These are phyloP conservation scores for Hericium rajendrae DNA, from an alignment of 768 basidiomycete species.

Conservation along the genomic window DNA sequence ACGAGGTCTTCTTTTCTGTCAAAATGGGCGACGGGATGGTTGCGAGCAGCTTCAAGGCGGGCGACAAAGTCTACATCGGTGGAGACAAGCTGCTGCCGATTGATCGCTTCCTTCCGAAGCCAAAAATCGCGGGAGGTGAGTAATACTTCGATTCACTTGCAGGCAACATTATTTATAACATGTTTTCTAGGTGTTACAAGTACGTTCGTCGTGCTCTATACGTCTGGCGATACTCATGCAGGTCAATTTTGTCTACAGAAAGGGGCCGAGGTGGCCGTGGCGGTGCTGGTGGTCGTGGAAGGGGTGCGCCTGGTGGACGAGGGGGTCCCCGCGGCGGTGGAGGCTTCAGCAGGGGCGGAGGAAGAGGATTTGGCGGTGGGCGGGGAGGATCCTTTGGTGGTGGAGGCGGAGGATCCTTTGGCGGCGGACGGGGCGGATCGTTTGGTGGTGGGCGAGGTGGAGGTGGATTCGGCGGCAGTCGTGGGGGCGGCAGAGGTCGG, in stretches of 20 bases:
- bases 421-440: not conserved
- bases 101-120: conserved; percentile 94
- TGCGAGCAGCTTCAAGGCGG: conserved; percentile 90
- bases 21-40: conserved; percentile 97
- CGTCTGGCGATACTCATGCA: conserved; percentile 22
- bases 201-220: conserved; percentile 11
- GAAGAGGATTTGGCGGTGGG: conserved; percentile 41
- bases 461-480: not conserved
- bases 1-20: conserved; percentile 95
- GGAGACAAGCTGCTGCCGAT: conserved; percentile 96
- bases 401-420: not conserved
- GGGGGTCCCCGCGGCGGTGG: conserved; percentile 25
- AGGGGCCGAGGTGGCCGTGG: conserved; percentile 31
- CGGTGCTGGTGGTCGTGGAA: conserved; percentile 21
- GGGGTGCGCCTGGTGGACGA: conserved; percentile 21
- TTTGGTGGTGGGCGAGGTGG: not conserved
- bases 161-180: not conserved
- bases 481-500: not conserved
- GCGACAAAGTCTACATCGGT: conserved; percentile 96
- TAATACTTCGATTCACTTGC: conserved; percentile 7
- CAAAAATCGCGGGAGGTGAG: conserved; percentile 68
- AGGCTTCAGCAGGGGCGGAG: conserved; percentile 27
- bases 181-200: conserved; percentile 25
- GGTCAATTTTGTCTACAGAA: conserved; percentile 22
- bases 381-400: conserved; percentile 16